A percentile compares a stretch with the other conserved stretches of the same genome.
phyloP scores from a whole-genome alignment of 1,139 yeast species.

The Hemisphaericaspora subhashii region DNA sequence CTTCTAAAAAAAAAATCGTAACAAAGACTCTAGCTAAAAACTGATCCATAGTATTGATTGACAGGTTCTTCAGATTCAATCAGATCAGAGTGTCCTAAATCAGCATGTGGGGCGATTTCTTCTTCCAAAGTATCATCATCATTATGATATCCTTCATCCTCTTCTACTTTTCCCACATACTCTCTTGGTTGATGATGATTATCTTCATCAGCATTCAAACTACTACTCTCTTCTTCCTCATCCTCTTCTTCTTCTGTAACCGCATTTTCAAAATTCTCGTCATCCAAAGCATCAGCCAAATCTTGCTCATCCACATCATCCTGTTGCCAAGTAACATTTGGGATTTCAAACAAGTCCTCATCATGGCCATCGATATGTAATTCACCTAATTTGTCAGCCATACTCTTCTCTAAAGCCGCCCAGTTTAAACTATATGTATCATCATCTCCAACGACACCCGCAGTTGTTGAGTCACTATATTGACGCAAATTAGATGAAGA shows the following conservation, averaged over 20 bases:
- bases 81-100: too few species aligned
- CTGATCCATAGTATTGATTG: too few species aligned
- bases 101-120: too few species aligned
- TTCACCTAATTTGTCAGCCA: not conserved
- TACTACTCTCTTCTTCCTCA: slow-evolving; percentile 3
- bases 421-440: not conserved
- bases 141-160: not conserved
- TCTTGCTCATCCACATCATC: slow-evolving; percentile 7
- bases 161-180: not conserved
- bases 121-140: not conserved
- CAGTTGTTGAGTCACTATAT: not conserved
- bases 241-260: slow-evolving; percentile 3
- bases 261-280: too few species aligned
- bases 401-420: not conserved
- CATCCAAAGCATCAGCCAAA: slow-evolving; percentile 3
- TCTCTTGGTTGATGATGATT: not conserved
- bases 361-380: slow-evolving; percentile 3
- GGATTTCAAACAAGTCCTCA: slow-evolving; percentile 5
- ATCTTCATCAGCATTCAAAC: not conserved
- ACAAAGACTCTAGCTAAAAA: not conserved
- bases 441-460: not conserved
- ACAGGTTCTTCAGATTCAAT: too few species aligned
- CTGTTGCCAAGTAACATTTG: not conserved
- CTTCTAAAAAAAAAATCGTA: not conserved
- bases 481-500: slow-evolving; percentile 15